phyloP scores from a whole-genome alignment of 345 rosid genomes.

The Erysimum cheiranthoides region DNA sequence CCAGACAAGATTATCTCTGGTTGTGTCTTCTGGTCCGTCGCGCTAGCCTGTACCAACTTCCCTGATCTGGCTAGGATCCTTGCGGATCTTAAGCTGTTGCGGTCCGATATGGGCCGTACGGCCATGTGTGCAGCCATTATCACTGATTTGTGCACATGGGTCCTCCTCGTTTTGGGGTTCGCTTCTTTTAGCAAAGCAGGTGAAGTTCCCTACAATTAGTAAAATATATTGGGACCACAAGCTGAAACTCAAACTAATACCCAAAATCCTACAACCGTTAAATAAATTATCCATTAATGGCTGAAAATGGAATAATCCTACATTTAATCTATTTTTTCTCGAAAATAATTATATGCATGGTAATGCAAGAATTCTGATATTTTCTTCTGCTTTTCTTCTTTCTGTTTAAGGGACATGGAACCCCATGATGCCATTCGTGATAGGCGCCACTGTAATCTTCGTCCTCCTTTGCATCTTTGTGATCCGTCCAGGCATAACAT shows the following conservation, averaged over 20 bases:
- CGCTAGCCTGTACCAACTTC: conserved; percentile 68
- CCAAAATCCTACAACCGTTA: neutral
- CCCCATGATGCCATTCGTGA: conserved; percentile 28
- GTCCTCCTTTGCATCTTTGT: conserved; percentile 47
- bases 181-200: conserved; percentile 43
- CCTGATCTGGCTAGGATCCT: conserved; percentile 64
- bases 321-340: neutral
- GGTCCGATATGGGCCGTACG: conserved; percentile 59
- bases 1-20: conserved; percentile 45
- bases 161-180: conserved; percentile 51
- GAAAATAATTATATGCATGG: neutral
- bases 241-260: neutral
- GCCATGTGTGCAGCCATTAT: conserved; percentile 66
- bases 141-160: conserved; percentile 64
- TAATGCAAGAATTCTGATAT: neutral
- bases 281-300: neutral
- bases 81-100: conserved; percentile 69
- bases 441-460: conserved; percentile 46
- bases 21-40: conserved; percentile 58
- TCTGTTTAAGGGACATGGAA: conserved; percentile 37
- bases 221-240: neutral
- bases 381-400: neutral
- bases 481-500: conserved; percentile 55
- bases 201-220: neutral
- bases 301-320: neutral